Base-by-base conservation (phyloP, 176 grass and related monocot species). In the Hsuehochloa calcarea region DNA sequence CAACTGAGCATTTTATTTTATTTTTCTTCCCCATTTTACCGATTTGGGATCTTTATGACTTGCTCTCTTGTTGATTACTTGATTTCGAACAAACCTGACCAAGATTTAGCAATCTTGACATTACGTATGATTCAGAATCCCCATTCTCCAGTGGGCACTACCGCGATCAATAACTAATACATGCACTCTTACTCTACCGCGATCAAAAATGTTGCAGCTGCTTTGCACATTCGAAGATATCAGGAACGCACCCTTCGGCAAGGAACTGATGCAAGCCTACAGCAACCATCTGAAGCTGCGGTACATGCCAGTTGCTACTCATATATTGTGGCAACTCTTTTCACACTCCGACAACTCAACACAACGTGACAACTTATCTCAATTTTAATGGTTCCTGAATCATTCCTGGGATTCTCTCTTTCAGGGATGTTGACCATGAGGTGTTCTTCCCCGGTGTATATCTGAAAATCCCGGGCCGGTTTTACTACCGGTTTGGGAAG, bases 401-500 rank as follows among this genome's bases (percentile, higher is more conserved):
- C 41, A 39, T 54, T 20, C 26, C n/a, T 60, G 11, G 34, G 12
- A 61, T 8, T 23, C 80, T 8, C 17, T 11, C n/a, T 52, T 63
- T 11, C 70, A 94, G 92, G 79, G 79, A 94, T 56, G 83, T 88
- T 35, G 73, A 88, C 0, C 85, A 82, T 10, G 89, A 89, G 76
- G 82, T 94, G 56, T 81, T 88, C 35, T 89, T 91, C 64, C 89
- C 92, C 3, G 89, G 86, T 1, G 49, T 85, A n/a, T 43, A 27
- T 27, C 76, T 85, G 22, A 94, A 91, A 43, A 62, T 89, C 55
- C 89, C 92, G 0, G 89, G 92, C 9, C 82, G 92, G 29, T 94
- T 94, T 26, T 94, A 94, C 70, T 94, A 92, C 85, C 86, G 85
- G 23, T 94, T 94, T 27, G 92, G 92, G 31, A 94, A 94, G 29